These are phyloP conservation scores for Suhomyces bolitotheri DNA, from an alignment of 1,139 yeast genomes.

Conservation along the genomic window DNA sequence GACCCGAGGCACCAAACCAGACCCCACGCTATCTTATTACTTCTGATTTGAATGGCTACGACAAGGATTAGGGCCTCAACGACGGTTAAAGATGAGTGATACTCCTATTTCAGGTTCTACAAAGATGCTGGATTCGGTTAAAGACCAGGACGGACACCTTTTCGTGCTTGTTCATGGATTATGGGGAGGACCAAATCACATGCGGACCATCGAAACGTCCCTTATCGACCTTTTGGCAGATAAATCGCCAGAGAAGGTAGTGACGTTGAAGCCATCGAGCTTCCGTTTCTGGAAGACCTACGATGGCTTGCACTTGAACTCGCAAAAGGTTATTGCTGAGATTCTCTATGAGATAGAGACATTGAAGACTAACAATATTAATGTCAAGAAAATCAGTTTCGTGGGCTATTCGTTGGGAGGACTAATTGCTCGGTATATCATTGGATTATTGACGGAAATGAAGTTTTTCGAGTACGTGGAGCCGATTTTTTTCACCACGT, in stretches of 20 bases:
- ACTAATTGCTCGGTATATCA: conserved; percentile 56
- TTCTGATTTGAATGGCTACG: too few species aligned
- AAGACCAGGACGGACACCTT: conserved; percentile 52
- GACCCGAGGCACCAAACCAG: too few species aligned
- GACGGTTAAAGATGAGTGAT: too few species aligned
- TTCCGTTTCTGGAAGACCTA: conserved; percentile 77
- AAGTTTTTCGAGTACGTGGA: conserved; percentile 58
- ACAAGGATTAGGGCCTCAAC: too few species aligned
- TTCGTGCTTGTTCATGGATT: conserved; percentile 85
- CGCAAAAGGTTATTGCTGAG: conserved; percentile 67
- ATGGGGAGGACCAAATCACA: conserved; percentile 82
- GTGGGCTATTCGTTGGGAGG: conserved; percentile 49
- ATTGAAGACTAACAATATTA: conserved; percentile 38
- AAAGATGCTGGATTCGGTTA: too few species aligned
- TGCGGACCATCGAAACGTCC: conserved; percentile 58
- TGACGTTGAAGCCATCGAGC: conserved; percentile 65
- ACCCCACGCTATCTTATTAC: too few species aligned
- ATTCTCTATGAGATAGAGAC: conserved; percentile 56
- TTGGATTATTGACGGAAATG: conserved; percentile 61
- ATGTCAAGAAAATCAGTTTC: conserved; percentile 42
- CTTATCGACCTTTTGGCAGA: conserved; percentile 42
- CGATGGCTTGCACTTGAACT: conserved; percentile 78
- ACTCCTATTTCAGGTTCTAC: too few species aligned
- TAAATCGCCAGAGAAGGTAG: conserved; percentile 43
- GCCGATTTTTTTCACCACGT: conserved; percentile 71